Percentiles rank a stretch among this genome's conserved stretches.
Evolutionary conservation across 2,329 filamentous ascomycete genomes (phyloP).

Genomic region (Aspergillus melleus): DNA sequence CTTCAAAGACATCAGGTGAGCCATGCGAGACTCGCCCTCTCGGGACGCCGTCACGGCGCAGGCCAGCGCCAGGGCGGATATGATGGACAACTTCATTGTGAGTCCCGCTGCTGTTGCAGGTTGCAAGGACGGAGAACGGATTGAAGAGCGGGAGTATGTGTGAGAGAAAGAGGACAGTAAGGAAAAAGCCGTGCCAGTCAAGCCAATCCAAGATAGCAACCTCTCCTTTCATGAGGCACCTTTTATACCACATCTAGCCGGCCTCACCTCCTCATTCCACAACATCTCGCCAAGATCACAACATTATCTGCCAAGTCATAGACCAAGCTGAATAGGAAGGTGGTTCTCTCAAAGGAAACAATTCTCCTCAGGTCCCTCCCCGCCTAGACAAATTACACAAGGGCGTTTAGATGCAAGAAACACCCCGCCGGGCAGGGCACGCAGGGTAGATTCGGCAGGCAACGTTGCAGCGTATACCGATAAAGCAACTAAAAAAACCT

Average conservation of each 20-base stretch:
- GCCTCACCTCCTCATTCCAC: neutral
- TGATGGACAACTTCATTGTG: slow-evolving; percentile 15
- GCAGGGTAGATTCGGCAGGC: neutral
- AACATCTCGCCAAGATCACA: neutral
- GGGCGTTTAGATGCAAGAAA: neutral
- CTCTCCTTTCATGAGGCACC: neutral
- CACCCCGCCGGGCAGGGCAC: neutral
- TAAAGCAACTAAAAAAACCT: neutral
- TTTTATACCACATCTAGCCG: neutral
- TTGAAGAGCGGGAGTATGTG: neutral
- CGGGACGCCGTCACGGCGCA: slow-evolving; percentile 10
- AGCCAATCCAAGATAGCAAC: neutral
- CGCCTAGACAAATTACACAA: neutral
- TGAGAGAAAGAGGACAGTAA: neutral
- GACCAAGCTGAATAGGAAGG: neutral
- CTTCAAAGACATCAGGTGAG: slow-evolving; percentile 18
- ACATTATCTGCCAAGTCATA: neutral
- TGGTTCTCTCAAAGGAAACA: neutral
- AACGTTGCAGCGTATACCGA: neutral
- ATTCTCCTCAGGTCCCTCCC: neutral
- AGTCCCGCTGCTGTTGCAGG: no score
- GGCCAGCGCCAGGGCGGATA: slow-evolving; percentile 13
- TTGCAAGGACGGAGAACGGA: neutral
- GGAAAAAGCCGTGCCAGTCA: neutral
- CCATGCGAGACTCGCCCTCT: slow-evolving; percentile 11